Evolutionary conservation across 2,329 filamentous ascomycete genomes (phyloP).

Genomic region (Chaetomium globosum): DNA sequence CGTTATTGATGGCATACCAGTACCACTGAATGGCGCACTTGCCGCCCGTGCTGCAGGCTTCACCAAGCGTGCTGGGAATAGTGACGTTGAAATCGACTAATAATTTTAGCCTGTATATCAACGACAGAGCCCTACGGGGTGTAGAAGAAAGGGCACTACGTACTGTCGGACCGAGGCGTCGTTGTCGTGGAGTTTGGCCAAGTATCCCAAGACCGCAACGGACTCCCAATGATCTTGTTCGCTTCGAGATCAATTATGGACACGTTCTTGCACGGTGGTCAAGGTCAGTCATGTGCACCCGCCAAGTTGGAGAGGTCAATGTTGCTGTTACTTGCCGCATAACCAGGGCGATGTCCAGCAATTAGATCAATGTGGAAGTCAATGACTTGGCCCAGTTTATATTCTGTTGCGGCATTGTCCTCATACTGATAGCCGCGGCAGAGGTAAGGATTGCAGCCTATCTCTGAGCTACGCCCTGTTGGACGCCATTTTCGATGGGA

Average conservation of each 20-base stretch:
- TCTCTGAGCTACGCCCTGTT: background rate
- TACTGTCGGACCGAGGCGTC: slow-evolving; percentile 15
- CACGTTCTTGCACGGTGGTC: background rate
- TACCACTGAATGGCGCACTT: slow-evolving; percentile 18
- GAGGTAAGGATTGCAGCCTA: slow-evolving; percentile 8
- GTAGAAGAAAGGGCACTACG: background rate
- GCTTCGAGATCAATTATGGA: slow-evolving; percentile 8
- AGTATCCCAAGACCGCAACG: slow-evolving; percentile 6
- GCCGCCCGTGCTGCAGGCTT: slow-evolving; percentile 5
- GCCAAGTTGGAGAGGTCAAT: background rate
- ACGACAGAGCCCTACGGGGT: background rate
- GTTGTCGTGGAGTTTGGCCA: slow-evolving; percentile 14
- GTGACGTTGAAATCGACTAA: slow-evolving; percentile 17
- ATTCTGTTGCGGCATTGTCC: slow-evolving; percentile 5
- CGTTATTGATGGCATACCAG: slow-evolving; percentile 8
- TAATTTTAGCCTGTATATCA: background rate
- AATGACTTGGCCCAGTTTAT: slow-evolving; percentile 6
- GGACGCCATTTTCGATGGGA: slow-evolving; percentile 9
- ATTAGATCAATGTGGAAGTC: slow-evolving; percentile 13
- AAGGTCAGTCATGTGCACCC: background rate
- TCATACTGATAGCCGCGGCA: slow-evolving; percentile 17
- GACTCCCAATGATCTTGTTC: slow-evolving; percentile 5
- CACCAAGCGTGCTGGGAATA: slow-evolving; percentile 6
- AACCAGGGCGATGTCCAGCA: slow-evolving; percentile 13
- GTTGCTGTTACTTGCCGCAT: slow-evolving; percentile 8